These are phyloP conservation scores for Irineochytrium annulatum DNA, from an alignment of 192 early-diverging fungal species.

Conservation along the genomic window DNA sequence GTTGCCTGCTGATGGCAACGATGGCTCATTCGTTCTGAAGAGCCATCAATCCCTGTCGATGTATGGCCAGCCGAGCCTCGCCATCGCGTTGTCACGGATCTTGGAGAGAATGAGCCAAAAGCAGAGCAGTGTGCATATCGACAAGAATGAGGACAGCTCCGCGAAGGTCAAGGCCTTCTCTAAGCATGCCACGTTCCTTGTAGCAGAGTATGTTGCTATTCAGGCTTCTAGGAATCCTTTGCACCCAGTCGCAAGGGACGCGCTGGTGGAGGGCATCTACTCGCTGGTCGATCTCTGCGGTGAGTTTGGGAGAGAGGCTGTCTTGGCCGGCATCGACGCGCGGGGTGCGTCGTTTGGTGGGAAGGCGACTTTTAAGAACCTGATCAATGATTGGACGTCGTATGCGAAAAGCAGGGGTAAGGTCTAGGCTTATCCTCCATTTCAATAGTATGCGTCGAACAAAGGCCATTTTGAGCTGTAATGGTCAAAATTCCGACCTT, in stretches of 20 bases:
- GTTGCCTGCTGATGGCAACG: background rate
- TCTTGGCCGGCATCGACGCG: constrained; percentile 53
- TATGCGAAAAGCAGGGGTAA: too few species aligned
- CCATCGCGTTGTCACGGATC: background rate
- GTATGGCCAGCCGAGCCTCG: background rate
- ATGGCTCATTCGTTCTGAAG: background rate
- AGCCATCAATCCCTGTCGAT: background rate
- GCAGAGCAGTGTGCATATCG: background rate
- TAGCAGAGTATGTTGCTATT: constrained; percentile 51
- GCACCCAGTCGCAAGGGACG: constrained; percentile 21
- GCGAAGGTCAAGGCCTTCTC: constrained; percentile 27
- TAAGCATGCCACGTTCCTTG: constrained; percentile 30
- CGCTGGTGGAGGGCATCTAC: constrained; percentile 50
- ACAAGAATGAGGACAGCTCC: background rate
- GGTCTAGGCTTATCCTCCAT: too few species aligned
- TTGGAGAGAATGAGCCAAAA: background rate
- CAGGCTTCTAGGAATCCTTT: constrained; percentile 32
- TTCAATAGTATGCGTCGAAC: too few species aligned
- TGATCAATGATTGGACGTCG: too few species aligned
- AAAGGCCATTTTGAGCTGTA: too few species aligned
- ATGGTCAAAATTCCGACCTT: too few species aligned
- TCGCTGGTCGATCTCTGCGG: constrained; percentile 60
- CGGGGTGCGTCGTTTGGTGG: too few species aligned
- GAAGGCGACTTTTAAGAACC: too few species aligned
- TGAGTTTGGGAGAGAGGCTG: constrained; percentile 55